Conservation (phyloP, 2,329 filamentous ascomycete species). For the Trichoderma asperellum region DNA sequence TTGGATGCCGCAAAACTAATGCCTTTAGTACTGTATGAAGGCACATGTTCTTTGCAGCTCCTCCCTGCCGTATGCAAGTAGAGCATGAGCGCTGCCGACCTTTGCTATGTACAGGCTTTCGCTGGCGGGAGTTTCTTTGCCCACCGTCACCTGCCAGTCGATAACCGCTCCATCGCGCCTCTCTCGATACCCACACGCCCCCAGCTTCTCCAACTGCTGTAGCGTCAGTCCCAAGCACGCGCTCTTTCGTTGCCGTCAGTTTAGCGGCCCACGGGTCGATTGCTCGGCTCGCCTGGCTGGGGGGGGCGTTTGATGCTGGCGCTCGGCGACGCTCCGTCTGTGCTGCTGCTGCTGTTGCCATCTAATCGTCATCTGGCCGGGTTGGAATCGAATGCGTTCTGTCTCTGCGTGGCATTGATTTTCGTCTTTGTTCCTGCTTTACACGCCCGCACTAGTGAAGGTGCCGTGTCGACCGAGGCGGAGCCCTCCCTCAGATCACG, state of each 20-base stretch:
- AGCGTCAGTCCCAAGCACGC: slow-evolving; percentile 17
- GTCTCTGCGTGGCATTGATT: slow-evolving; percentile 25
- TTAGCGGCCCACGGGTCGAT: slow-evolving; percentile 20
- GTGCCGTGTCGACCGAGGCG: slow-evolving; percentile 35
- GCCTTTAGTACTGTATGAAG: neutral
- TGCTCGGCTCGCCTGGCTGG: slow-evolving; percentile 17
- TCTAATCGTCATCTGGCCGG: slow-evolving; percentile 26
- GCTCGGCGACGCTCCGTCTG: slow-evolving; percentile 17
- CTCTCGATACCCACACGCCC: slow-evolving; percentile 20
- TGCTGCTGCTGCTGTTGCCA: slow-evolving; percentile 2
- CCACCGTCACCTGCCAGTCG: slow-evolving; percentile 21
- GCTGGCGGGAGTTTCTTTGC: neutral
- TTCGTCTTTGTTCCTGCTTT: slow-evolving; percentile 30
- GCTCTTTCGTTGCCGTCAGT: neutral
- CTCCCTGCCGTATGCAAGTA: neutral
- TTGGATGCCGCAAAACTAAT: slow-evolving; percentile 6
- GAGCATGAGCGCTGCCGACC: slow-evolving; percentile 14
- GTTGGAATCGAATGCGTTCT: slow-evolving; percentile 16
- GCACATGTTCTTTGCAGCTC: neutral
- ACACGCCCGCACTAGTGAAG: slow-evolving; percentile 35
- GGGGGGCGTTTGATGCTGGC: slow-evolving; percentile 1
- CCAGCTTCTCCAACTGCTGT: neutral
- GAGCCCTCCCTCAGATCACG: slow-evolving; percentile 30
- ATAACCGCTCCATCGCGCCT: slow-evolving; percentile 9
- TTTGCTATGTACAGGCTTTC: neutral